Evolutionary conservation across 163 green algal species (phyloP), one percentile per base, ranked within the genome.

Genomic region (Volvox carteri): DNA sequence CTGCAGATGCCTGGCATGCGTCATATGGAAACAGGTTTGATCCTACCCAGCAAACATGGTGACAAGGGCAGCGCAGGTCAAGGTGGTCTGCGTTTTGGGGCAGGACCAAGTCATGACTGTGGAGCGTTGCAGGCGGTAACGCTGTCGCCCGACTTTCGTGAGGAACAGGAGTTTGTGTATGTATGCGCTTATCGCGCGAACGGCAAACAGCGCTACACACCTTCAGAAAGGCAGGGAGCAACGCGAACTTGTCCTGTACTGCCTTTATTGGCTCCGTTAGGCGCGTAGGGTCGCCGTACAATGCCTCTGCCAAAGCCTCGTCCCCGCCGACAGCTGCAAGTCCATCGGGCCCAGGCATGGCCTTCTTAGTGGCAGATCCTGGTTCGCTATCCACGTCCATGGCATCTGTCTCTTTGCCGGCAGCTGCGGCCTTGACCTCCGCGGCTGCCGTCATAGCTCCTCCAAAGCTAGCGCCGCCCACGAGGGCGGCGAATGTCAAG

Each of bases 211-310:
- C n/a, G n/a, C n/a, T 11, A 14, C 96, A 62, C 25, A 98, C 97
- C 91, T 97, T 97, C 33, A 99, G 94, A 86, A 99, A 99, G 6
- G 98, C 98, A 3, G 98, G 98, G 84, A 99, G 88, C 84, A 99
- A 95, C 86, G 97, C 96, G 88, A 98, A 99, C 90, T 99, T 99
- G 93, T 99, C 97, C 58, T 98, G 83, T 0, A 98, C 81, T 0
- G 73, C 94, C 84, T 97, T 98, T 68, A 99, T 97, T 7, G 97
- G 97, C 65, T 90, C 79, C 8, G 94, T 97, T 1, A 99, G 93
- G 80, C 95, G 95, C 5, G 76, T 86, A 1, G 95, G 95, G 60
- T 98, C 96, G 14, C 42, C 48, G 18, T 65, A 72, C n/a, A 94
- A 81, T 35, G 78, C 68, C 28, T 92, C 86, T 21, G 88, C 50